These are phyloP conservation scores for Naganishia vishniacii DNA, from an alignment of 768 basidiomycete species.

Conservation along the genomic window DNA sequence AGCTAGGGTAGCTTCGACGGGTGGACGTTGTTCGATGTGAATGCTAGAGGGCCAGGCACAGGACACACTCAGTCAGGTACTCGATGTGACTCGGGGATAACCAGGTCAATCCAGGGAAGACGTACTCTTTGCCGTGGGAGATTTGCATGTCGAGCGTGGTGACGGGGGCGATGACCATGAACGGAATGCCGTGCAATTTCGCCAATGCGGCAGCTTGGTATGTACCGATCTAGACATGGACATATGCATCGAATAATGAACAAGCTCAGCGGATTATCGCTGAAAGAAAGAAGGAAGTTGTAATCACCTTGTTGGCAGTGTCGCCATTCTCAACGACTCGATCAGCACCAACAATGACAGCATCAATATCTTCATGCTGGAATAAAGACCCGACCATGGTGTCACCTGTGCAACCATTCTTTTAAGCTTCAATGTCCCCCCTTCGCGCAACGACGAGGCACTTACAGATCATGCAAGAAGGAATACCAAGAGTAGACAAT, in stretches of 20 bases:
- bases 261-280: background rate
- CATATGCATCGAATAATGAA: background rate
- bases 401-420: constrained; percentile 54
- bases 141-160: constrained; percentile 84
- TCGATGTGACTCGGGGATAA: too few species aligned
- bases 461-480: constrained; percentile 80
- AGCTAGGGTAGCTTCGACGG: constrained; percentile 79
- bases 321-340: constrained; percentile 87
- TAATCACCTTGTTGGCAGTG: constrained; percentile 93
- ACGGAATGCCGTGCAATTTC: constrained; percentile 72
- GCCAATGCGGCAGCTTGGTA: constrained; percentile 94
- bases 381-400: constrained; percentile 95
- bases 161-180: constrained; percentile 87
- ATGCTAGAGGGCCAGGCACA: constrained; percentile 54
- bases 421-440: too few species aligned
- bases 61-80: too few species aligned
- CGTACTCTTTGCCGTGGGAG: constrained; percentile 60
- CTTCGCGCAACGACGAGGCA: too few species aligned
- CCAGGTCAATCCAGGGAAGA: too few species aligned
- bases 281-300: background rate
- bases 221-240: constrained; percentile 63
- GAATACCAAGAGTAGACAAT: constrained; percentile 73
- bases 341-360: constrained; percentile 80
- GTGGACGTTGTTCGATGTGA: constrained; percentile 86
- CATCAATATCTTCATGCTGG: constrained; percentile 76